Evolutionary conservation across 163 green algal genomes (phyloP), one percentile per base, ranked within the genome.

Genomic region (Trebouxia gelatinosa): DNA sequence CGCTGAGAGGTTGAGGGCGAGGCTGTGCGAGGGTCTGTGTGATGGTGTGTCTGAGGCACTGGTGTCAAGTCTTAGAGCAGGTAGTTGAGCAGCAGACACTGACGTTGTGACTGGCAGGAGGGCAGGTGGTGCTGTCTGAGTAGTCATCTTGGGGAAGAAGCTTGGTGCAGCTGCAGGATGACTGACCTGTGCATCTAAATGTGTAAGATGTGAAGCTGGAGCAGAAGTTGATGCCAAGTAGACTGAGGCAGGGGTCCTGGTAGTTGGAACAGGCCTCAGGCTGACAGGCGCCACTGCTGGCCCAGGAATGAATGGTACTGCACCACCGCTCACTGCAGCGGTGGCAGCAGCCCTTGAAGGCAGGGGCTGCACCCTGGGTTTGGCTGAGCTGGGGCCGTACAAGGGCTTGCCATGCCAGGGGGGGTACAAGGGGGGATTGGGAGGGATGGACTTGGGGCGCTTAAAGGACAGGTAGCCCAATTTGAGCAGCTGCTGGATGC

Each of bases 401-500:
- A 35, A 35, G 35, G 64, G 64, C 64, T 26, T 19, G 35, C 64
- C 64, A 35, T 54, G 35, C 64, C 64, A 72, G 64, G 35, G 35
- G 29, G 51, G 17, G 31, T 34, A 62, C 51, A 32, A 23, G 11
- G 43, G 43, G 9, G 43, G 43, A 54, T 54, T 31, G 32, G 61
- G 32, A 46, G 40, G 7, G 9, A 34, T n/a, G 32, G 16, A 31
- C 64, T 72, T 72, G 21, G 64, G 37, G 35, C 64, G 64, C 21
- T 72, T 72, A 5, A 51, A 35, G 23, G 64, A 35, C 35, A 72
- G 5, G 37, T 72, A 72, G 64, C 64, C 64, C 19, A 29, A 54
- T 6, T 72, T 4, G 23, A 26, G 5, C 35, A 72, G 64, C 64
- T 72, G 64, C 64, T 72, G 35, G 11, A 72, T 28, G n/a, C 92